Percentiles rank a stretch among this genome's conserved stretches.
Conservation (phyloP, 2,329 filamentous ascomycete species). For the Dryadomyces quercus-mongolicae region DNA sequence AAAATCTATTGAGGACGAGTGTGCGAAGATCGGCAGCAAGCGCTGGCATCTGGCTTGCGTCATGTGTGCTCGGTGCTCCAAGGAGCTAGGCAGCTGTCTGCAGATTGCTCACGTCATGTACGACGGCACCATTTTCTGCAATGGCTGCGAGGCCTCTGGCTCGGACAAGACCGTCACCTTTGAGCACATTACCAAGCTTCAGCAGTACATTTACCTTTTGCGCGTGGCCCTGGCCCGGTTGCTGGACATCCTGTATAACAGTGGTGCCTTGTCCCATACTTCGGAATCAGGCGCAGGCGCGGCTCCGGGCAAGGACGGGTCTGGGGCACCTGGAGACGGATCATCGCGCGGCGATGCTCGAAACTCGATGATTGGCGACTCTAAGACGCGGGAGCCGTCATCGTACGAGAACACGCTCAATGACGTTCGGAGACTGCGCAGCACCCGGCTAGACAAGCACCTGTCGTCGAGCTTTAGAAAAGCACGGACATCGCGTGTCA, state of each 20-base stretch:
- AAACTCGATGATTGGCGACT: constrained; percentile 25
- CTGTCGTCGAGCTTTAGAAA: constrained; percentile 87
- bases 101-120: constrained; percentile 61
- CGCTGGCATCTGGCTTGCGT: constrained; percentile 81
- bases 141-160: constrained; percentile 46
- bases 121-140: constrained; percentile 60
- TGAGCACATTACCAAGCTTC: constrained; percentile 67
- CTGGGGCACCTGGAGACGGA: not conserved
- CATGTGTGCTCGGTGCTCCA: constrained; percentile 53
- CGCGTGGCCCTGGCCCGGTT: constrained; percentile 83
- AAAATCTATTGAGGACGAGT: constrained; percentile 90
- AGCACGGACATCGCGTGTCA: constrained; percentile 79
- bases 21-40: constrained; percentile 59
- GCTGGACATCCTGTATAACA: constrained; percentile 73
- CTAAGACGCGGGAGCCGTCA: constrained; percentile 54
- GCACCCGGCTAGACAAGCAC: constrained; percentile 87
- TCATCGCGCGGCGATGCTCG: constrained; percentile 50
- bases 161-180: constrained; percentile 44
- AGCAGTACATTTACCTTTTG: constrained; percentile 89
- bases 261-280: constrained; percentile 65
- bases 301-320: not conserved
- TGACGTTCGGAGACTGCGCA: constrained; percentile 82
- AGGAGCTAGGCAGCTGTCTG: constrained; percentile 56
- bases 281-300: constrained; percentile 25
- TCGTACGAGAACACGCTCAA: constrained; percentile 93